Conservation (phyloP, 179 eudicot species). For the Beta corolliflora region DNA sequence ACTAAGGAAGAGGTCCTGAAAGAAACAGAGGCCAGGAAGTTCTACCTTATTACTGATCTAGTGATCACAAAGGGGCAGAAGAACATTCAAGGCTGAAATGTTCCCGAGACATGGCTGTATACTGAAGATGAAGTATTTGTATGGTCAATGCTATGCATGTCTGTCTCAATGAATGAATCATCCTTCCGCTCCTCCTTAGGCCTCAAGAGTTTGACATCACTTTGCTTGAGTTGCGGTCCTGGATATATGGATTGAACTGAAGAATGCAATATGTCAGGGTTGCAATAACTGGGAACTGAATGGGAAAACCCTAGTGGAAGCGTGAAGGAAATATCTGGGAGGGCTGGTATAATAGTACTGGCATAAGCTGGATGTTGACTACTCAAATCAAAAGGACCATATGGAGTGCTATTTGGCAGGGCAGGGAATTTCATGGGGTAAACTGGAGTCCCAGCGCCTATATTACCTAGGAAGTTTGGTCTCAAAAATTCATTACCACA, state of each 20-base stretch:
- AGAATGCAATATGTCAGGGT: slow-evolving; percentile 26
- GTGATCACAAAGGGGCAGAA: not conserved
- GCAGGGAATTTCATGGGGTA: slow-evolving; percentile 46
- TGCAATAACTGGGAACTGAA: slow-evolving; percentile 28
- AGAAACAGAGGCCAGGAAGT: not conserved
- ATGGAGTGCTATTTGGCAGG: slow-evolving; percentile 34
- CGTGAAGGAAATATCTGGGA: slow-evolving; percentile 40
- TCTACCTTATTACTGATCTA: slow-evolving; percentile 27
- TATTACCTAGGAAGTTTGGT: slow-evolving; percentile 37
- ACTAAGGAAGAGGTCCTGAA: not conserved
- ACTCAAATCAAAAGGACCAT: slow-evolving; percentile 31
- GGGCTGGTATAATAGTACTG: slow-evolving; percentile 23
- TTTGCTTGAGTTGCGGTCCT: slow-evolving; percentile 39
- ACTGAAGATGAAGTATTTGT: slow-evolving; percentile 31
- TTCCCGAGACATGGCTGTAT: slow-evolving; percentile 24
- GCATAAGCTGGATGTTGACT: slow-evolving; percentile 28
- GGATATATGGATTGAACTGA: slow-evolving; percentile 35
- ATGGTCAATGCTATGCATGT: slow-evolving; percentile 21
- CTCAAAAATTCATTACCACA: slow-evolving; percentile 34
- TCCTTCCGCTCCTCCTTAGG: slow-evolving; percentile 58
- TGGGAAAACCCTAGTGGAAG: slow-evolving; percentile 36
- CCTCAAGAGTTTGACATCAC: slow-evolving; percentile 34
- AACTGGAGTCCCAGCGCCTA: slow-evolving; percentile 37
- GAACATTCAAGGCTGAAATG: slow-evolving; percentile 32
- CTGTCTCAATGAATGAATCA: slow-evolving; percentile 29